Evolutionary conservation across 164 flowering plant genomes (phyloP).

Genomic region (Malania oleifera): DNA sequence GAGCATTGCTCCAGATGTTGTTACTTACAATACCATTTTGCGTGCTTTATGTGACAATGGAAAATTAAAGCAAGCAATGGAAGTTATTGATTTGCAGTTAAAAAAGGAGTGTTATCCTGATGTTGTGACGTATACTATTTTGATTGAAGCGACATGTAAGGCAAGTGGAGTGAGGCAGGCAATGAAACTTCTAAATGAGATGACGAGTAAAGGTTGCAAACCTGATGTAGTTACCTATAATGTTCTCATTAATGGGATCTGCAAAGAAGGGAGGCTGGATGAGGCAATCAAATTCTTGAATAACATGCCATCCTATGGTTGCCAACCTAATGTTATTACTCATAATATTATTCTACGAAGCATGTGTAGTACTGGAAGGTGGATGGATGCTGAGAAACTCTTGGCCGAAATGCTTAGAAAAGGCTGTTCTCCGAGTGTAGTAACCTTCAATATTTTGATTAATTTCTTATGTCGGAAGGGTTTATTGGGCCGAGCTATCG

Average conservation of each 20-base stretch:
- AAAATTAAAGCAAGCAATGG: slow-evolving; percentile 68
- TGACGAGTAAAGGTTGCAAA: slow-evolving; percentile 76
- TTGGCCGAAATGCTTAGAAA: slow-evolving; percentile 66
- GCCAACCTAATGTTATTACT: slow-evolving; percentile 82
- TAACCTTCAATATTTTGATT: slow-evolving; percentile 82
- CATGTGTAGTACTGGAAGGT: slow-evolving; percentile 80
- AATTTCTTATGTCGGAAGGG: slow-evolving; percentile 77
- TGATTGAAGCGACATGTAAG: slow-evolving; percentile 87
- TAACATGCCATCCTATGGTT: slow-evolving; percentile 59
- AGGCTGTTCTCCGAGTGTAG: slow-evolving; percentile 81
- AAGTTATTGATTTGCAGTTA: slow-evolving; percentile 56
- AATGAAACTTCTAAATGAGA: slow-evolving; percentile 87
- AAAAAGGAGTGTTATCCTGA: slow-evolving; percentile 66
- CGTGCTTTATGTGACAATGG: slow-evolving; percentile 66
- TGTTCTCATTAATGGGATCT: slow-evolving; percentile 82
- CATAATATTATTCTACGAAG: slow-evolving; percentile 79
- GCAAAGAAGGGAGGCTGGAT: slow-evolving; percentile 79
- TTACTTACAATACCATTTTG: slow-evolving; percentile 78
- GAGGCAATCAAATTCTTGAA: slow-evolving; percentile 75
- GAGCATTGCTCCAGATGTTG: slow-evolving; percentile 78
- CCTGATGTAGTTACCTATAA: slow-evolving; percentile 88
- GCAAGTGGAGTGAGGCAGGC: slow-evolving; percentile 80
- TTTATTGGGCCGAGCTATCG: slow-evolving; percentile 69
- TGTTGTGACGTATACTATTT: slow-evolving; percentile 76
- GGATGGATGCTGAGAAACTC: slow-evolving; percentile 86